A percentile compares a stretch with the other conserved stretches of the same genome.
Conservation (phyloP, 2,329 filamentous ascomycete species). For the Penicillium sp. region DNA sequence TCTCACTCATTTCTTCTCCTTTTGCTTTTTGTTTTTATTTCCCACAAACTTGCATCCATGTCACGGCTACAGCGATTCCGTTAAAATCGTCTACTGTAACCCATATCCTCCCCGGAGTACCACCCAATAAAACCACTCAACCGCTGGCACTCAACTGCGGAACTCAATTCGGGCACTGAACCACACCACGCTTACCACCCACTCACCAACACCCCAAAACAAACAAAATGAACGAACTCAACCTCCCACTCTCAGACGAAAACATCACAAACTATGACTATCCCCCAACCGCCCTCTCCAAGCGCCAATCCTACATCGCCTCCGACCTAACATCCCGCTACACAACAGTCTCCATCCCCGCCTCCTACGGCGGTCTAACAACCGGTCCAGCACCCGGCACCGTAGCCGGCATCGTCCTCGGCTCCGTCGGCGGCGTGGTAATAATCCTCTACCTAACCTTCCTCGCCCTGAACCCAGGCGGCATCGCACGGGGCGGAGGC, state of each 20-base stretch:
- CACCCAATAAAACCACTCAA: too few relatives aligned
- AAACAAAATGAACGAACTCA: background rate
- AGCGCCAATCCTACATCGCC: slow-evolving; percentile 9
- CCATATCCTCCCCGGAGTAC: too few relatives aligned
- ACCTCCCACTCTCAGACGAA: background rate
- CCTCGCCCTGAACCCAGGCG: slow-evolving; percentile 52
- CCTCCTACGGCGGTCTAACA: slow-evolving; percentile 62
- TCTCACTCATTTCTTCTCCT: background rate
- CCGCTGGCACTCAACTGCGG: too few relatives aligned
- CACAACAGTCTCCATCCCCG: slow-evolving; percentile 58
- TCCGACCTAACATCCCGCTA: slow-evolving; percentile 27
- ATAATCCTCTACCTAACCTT: slow-evolving; percentile 59
- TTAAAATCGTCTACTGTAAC: too few relatives aligned
- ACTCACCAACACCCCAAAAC: background rate
- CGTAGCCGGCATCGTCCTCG: slow-evolving; percentile 62
- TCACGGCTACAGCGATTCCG: too few relatives aligned
- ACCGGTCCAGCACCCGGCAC: slow-evolving; percentile 59
- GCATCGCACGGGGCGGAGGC: slow-evolving; percentile 33
- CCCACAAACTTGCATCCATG: background rate
- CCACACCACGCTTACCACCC: background rate
- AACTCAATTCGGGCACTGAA: too few relatives aligned
- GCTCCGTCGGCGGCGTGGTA: slow-evolving; percentile 56
- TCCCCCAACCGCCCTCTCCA: background rate
- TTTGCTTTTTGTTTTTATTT: background rate
- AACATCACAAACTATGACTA: background rate